phyloP scores from a whole-genome alignment of 2,329 filamentous ascomycete genomes.

The Penicillium sp. region DNA sequence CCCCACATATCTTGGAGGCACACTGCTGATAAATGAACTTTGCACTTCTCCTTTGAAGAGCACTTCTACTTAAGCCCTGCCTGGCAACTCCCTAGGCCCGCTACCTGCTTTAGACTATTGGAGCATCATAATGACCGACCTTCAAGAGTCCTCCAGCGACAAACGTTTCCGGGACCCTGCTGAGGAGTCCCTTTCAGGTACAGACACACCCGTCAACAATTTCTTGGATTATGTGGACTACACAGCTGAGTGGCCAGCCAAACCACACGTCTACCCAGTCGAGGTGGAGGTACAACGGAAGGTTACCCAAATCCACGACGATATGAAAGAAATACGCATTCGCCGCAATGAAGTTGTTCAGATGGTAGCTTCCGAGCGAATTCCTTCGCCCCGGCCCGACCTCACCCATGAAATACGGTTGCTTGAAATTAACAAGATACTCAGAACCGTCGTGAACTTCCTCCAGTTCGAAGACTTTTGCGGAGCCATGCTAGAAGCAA shows the following conservation, averaged over 20 bases:
- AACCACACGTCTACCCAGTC: neutral
- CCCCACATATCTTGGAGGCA: neutral
- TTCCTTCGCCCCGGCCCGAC: neutral
- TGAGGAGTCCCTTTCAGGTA: neutral
- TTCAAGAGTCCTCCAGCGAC: neutral
- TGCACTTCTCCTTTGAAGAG: neutral
- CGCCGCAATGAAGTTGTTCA: neutral
- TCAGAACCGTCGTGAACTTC: neutral
- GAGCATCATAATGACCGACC: neutral
- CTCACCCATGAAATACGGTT: neutral
- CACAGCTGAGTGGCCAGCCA: neutral
- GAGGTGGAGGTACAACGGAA: neutral
- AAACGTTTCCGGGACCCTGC: no score
- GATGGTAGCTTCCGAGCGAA: neutral
- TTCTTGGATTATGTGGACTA: neutral
- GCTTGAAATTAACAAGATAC: neutral
- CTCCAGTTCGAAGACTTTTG: neutral
- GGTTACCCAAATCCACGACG: neutral
- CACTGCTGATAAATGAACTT: neutral
- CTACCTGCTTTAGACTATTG: neutral
- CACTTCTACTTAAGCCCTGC: neutral
- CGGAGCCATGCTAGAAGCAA: conserved; percentile 8
- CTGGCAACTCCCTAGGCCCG: neutral
- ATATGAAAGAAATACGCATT: neutral
- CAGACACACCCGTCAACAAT: neutral